These are phyloP conservation scores for Pyricularia sp. DNA, from an alignment of 2,329 filamentous ascomycete species.

Conservation along the genomic window DNA sequence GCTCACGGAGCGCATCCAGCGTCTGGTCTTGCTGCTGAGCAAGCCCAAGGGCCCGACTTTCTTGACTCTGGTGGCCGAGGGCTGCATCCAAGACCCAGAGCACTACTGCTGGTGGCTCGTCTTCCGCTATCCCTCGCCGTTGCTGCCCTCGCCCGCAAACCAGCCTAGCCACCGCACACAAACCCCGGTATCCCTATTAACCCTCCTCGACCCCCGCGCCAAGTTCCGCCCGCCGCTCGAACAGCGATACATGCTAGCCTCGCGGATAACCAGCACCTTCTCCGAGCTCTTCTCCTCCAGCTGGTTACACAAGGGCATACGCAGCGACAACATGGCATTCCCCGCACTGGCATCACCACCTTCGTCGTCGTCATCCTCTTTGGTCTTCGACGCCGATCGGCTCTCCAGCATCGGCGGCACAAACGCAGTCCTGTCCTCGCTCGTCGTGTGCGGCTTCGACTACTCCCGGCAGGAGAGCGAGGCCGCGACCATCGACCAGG, in stretches of 20 bases:
- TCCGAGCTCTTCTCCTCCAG: slow-evolving; percentile 41
- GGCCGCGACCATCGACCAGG: slow-evolving; percentile 2
- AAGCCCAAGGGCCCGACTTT: slow-evolving; percentile 6
- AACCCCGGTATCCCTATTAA: slow-evolving; percentile 5
- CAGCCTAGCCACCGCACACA: neutral
- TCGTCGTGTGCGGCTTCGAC: slow-evolving; percentile 40
- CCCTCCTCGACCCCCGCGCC: slow-evolving; percentile 3
- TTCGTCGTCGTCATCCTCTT: too few species aligned
- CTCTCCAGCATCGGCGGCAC: neutral
- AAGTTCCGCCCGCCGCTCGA: slow-evolving; percentile 8
- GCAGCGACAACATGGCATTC: slow-evolving; percentile 39
- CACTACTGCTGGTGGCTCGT: slow-evolving; percentile 9
- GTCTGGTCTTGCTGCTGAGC: slow-evolving; percentile 7
- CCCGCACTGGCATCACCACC: slow-evolving; percentile 8
- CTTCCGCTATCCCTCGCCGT: slow-evolving; percentile 3
- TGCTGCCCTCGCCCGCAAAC: neutral
- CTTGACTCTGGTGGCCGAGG: slow-evolving; percentile 5
- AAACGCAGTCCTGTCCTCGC: slow-evolving; percentile 12
- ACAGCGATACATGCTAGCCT: slow-evolving; percentile 7
- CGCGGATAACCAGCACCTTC: slow-evolving; percentile 34
- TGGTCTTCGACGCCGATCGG: neutral
- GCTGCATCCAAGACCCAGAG: slow-evolving; percentile 7
- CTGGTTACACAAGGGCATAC: slow-evolving; percentile 46
- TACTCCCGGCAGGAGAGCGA: slow-evolving; percentile 27
- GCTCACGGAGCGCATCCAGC: slow-evolving; percentile 7